Conservation (phyloP, 768 basidiomycete genomes). For the Daedaleopsis sinensis region DNA sequence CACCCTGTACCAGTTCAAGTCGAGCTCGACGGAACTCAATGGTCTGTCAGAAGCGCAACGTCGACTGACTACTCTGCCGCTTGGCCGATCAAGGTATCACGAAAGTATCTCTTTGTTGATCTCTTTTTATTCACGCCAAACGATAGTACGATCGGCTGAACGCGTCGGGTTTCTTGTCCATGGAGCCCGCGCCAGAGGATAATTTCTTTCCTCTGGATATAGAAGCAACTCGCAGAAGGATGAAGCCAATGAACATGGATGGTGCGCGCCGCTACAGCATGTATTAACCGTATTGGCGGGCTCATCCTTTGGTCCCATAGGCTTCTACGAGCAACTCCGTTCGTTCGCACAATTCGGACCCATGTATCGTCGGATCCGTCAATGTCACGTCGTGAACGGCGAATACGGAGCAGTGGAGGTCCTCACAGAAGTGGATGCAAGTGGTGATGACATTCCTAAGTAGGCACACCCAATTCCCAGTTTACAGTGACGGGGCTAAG, state of each 20-base stretch:
- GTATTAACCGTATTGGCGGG: no score
- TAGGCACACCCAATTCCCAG: background rate
- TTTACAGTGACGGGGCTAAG: background rate
- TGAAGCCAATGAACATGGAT: constrained; percentile 1
- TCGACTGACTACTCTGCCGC: constrained; percentile 7
- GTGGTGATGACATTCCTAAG: constrained; percentile 19
- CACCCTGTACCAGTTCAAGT: constrained; percentile 25
- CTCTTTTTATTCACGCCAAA: background rate
- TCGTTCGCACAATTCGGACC: background rate
- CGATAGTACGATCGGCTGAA: constrained; percentile 14
- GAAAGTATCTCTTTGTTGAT: background rate
- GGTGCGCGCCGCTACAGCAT: background rate
- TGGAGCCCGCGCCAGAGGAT: background rate
- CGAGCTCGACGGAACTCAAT: constrained; percentile 24
- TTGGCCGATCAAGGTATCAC: constrained; percentile 9
- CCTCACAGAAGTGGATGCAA: constrained; percentile 17
- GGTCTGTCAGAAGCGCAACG: constrained; percentile 32
- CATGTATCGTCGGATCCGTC: background rate
- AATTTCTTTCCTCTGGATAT: background rate
- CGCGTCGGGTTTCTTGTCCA: constrained; percentile 12
- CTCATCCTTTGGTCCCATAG: background rate
- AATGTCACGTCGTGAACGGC: background rate
- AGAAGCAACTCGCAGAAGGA: background rate
- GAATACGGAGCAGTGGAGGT: background rate
- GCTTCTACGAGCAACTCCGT: background rate